Conservation (phyloP, 345 rosid genomes). For the Toxicodendron radicans region DNA sequence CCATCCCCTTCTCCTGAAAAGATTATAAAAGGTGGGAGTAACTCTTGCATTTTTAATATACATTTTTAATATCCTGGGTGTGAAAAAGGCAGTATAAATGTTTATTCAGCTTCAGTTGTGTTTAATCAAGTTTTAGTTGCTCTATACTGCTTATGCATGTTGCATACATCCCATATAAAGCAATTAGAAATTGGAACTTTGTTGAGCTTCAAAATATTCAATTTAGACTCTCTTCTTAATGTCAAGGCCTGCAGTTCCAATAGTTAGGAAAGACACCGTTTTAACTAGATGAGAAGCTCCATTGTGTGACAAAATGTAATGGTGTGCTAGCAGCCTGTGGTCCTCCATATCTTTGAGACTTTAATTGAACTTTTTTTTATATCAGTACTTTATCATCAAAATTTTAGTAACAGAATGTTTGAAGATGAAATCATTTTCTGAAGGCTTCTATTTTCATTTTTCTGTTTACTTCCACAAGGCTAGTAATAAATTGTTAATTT, state of each 20-base stretch:
- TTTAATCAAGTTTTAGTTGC: conserved; percentile 6
- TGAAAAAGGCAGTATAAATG: background rate
- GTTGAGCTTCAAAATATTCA: background rate
- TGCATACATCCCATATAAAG: background rate
- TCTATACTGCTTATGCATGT: conserved; percentile 8
- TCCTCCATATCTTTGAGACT: background rate
- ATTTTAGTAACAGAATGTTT: background rate
- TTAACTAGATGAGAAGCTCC: conserved; percentile 3
- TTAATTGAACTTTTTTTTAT: background rate
- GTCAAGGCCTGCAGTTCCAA: background rate
- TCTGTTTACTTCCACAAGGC: background rate
- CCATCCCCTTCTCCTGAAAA: conserved; percentile 77
- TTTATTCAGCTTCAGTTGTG: conserved; percentile 7
- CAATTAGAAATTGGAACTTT: background rate
- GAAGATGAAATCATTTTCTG: conserved; percentile 5
- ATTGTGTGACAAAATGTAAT: conserved; percentile 6
- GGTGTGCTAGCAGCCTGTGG: background rate
- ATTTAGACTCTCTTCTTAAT: background rate
- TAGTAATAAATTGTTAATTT: background rate
- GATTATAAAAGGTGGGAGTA: conserved; percentile 60
- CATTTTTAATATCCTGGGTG: background rate
- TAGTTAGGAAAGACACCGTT: background rate
- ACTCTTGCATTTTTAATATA: background rate
- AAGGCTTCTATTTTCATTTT: background rate
- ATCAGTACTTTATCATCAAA: conserved; percentile 11